Percentiles rank a stretch among this genome's conserved stretches.
Conservation (phyloP, 305 asterid genomes). For the Solanum chacoense region DNA sequence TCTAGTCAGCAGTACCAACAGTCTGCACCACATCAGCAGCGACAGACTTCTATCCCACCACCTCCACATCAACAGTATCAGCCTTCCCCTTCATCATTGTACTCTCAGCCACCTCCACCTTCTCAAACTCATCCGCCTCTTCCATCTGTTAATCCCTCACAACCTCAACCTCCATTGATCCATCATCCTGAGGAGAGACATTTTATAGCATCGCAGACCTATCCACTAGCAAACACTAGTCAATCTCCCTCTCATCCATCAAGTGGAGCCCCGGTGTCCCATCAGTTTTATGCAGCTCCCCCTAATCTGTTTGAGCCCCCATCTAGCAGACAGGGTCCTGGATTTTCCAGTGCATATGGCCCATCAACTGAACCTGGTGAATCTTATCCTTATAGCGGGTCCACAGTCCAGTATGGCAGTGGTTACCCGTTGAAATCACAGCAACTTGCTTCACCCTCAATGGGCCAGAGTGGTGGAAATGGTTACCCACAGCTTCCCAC, state of each 20-base stretch:
- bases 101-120: constrained; percentile 51
- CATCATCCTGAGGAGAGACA: constrained; percentile 65
- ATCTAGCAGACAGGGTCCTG: constrained; percentile 47
- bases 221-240: constrained; percentile 32
- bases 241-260: constrained; percentile 36
- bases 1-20: constrained; percentile 41
- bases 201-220: constrained; percentile 44
- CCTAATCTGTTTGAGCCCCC: constrained; percentile 51
- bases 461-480: constrained; percentile 47
- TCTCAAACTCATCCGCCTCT: constrained; percentile 38
- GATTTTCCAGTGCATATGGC: constrained; percentile 50
- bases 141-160: constrained; percentile 33
- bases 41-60: constrained; percentile 11
- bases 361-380: constrained; percentile 47
- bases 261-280: constrained; percentile 42
- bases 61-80: constrained; percentile 26
- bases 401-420: constrained; percentile 47
- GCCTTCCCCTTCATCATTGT: constrained; percentile 21
- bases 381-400: constrained; percentile 44
- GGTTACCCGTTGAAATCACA: constrained; percentile 50
- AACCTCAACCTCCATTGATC: constrained; percentile 33
- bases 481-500: constrained; percentile 87
- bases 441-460: constrained; percentile 32
- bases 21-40: constrained; percentile 28
- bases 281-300: constrained; percentile 46